Conservation (phyloP, 1,139 yeast genomes). For the Sugiyamaella japonica region DNA sequence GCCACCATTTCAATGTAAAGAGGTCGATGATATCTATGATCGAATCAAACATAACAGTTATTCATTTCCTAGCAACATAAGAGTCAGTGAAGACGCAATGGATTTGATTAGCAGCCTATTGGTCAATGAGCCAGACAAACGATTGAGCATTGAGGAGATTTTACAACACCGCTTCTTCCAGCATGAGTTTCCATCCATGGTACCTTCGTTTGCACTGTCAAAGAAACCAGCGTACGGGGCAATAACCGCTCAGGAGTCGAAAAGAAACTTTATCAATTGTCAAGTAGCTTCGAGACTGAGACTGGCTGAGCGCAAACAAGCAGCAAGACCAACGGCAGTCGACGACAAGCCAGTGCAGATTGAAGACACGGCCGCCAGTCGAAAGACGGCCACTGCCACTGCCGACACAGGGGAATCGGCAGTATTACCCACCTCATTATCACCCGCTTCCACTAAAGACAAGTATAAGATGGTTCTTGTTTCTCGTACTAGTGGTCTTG, state of each 20-base stretch:
- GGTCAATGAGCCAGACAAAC: constrained; percentile 71
- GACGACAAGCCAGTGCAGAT: constrained; percentile 49
- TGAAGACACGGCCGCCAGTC: background rate
- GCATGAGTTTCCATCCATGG: constrained; percentile 73
- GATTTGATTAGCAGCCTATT: constrained; percentile 69
- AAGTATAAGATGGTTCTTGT: constrained; percentile 68
- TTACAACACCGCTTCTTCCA: constrained; percentile 71
- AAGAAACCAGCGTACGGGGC: constrained; percentile 60
- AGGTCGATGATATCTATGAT: constrained; percentile 89
- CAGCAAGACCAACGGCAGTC: constrained; percentile 12
- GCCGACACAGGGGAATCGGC: constrained; percentile 68
- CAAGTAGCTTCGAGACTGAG: constrained; percentile 45
- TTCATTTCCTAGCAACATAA: constrained; percentile 72
- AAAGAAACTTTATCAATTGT: constrained; percentile 58
- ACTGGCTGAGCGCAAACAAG: constrained; percentile 14
- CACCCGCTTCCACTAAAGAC: constrained; percentile 88
- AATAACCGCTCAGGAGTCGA: constrained; percentile 61
- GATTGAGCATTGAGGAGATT: constrained; percentile 81
- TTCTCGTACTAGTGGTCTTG: constrained; percentile 17
- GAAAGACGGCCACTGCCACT: constrained; percentile 45
- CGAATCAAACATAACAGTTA: constrained; percentile 83
- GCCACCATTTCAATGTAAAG: constrained; percentile 97
- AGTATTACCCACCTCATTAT: constrained; percentile 80
- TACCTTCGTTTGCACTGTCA: constrained; percentile 59
- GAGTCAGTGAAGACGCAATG: constrained; percentile 70